Base-by-base conservation (phyloP, 331 rosid genomes). In the Pyrus hybrid region DNA sequence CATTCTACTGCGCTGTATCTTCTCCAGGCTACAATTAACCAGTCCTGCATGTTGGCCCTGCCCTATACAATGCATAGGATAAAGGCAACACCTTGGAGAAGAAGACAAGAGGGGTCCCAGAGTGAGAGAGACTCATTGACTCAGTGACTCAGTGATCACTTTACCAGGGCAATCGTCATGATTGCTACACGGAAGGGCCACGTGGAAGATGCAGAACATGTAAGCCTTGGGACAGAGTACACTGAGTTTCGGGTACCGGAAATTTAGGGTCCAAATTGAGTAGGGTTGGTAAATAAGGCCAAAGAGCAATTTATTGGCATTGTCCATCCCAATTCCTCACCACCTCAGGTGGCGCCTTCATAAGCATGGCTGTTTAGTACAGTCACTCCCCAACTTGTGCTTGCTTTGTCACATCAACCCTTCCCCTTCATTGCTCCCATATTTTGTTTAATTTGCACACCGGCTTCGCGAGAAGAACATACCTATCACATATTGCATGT, bases 281-380 rank as follows among this genome's bases (percentile, higher is more conserved):
- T 28, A 6, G 23, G 45, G 68, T 83, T 71, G 96, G 96, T 88
- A 80, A 85, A 86, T 85, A 83, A 78, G 28, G 91, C 83, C 93
- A 86, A 90, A 83, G 35, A 69, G 53, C 54, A 84, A 76, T 80
- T 85, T 22, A 81, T 88, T 88, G 84, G 74, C 74, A 53, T 78
- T 78, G 81, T 75, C 86, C 37, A 13, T 25, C 63, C 33, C 77
- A 54, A 73, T 41, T 29, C 20, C 30, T 76, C 73, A 57, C 70
- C 67, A 73, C 75, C 84, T 62, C 73, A n/a, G 63, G 20, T 69
- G 60, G 87, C 82, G 72, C 77, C 70, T 45, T 74, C 77, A 47
- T 62, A 62, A 28, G 21, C 84, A 69, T 74, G 82, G 26, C 70
- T 73, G 74, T 77, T 58, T 71, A 51, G 88, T 82, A 58, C 45